phyloP scores from a whole-genome alignment of 768 basidiomycete genomes.

The Tricholoma saponaceum region DNA sequence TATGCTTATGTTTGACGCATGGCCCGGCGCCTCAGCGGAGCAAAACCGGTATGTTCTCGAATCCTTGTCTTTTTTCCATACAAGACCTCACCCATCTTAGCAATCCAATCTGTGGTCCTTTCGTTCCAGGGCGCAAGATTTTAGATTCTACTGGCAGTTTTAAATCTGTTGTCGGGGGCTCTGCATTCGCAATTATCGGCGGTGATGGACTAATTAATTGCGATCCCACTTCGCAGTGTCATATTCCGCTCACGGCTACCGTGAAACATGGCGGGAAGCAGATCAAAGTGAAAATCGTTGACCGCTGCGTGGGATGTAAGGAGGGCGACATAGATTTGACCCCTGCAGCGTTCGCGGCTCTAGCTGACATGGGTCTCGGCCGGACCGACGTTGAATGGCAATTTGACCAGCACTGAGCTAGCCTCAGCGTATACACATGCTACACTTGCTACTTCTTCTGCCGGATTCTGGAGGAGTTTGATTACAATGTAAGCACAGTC shows the following conservation, averaged over 20 bases:
- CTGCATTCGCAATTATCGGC: constrained; percentile 18
- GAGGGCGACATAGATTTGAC: constrained; percentile 27
- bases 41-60: constrained; percentile 20
- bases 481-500: neutral
- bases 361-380: constrained; percentile 21
- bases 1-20: constrained; percentile 20
- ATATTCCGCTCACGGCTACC: constrained; percentile 20
- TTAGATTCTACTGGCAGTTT: constrained; percentile 16
- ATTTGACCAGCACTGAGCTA: constrained; percentile 23
- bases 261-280: constrained; percentile 26
- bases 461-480: neutral
- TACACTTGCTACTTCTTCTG: neutral
- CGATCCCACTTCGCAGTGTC: constrained; percentile 12
- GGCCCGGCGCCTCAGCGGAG: constrained; percentile 21
- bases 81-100: constrained; percentile 3
- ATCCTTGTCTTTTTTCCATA: neutral
- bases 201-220: constrained; percentile 26
- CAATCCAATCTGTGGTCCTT: constrained; percentile 28
- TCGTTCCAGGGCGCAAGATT: constrained; percentile 20
- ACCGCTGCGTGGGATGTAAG: constrained; percentile 47
- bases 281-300: constrained; percentile 38
- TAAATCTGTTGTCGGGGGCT: constrained; percentile 16
- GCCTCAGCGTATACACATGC: neutral
- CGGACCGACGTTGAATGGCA: constrained; percentile 34
- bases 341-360: constrained; percentile 21